Base-by-base conservation (phyloP, 805 yeast species). In the Wickerhamomyces sydowiorum region DNA sequence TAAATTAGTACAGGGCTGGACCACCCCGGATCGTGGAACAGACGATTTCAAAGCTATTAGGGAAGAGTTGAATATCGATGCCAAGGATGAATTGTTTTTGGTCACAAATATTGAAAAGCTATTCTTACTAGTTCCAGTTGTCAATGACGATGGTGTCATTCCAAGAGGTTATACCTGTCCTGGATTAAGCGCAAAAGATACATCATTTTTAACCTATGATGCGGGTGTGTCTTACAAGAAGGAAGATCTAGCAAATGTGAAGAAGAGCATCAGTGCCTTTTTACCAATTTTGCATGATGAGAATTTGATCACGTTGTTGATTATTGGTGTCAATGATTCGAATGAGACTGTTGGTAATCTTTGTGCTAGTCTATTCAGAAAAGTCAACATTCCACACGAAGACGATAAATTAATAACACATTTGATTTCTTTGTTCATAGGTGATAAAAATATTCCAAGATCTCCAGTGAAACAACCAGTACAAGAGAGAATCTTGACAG, bases 261-360 rank as follows among this genome's bases (percentile, higher is more conserved):
- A 73, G 45, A 47, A 43, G 6, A 66, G 71, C 10, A 64, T 76
- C 1, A 37, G 75, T 46, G 50, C 69, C 51, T 61, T 82, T 56
- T 38, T 66, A 45, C 36, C 55, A 10, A 15, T 60, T 6, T 54
- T 66, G 23, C 52, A 56, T 15, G 51, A 64, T n/a, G 66, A 66
- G 5, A 53, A 57, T 3, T 53, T 74, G 22, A 58, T 69, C 7
- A 50, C 78, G 7, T 78, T 85, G 2, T 62, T 81, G 2, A 55
- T 85, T 3, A 69, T 85, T 24, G 96, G 86, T 0, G 67, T 83
- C 4, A 69, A 75, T 13, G 95, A 86, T 53, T 55, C 73, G 0
- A 67, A 73, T 10, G 71, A 84, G 0, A 61, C 72, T 1, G 65
- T 85, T 5, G 73, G 80, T 10, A 82, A 79, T 32, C 48, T 65